Base-by-base conservation (phyloP, 2,329 filamentous ascomycete genomes). In the Cladosporium sp. region DNA sequence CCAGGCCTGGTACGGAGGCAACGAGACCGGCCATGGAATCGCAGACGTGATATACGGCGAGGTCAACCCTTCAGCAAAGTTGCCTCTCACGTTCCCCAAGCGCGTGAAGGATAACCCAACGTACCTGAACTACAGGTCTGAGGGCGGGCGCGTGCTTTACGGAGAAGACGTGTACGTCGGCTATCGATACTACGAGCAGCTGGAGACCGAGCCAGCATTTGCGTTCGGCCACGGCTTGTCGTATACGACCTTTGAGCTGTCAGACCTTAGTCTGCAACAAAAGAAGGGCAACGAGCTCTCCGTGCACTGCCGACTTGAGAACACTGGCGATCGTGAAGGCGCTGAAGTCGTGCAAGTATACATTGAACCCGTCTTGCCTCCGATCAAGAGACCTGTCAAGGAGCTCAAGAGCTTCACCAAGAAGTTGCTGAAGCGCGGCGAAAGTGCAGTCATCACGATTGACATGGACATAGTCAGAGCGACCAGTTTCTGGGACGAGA, bases 361-460 rank as follows among this genome's bases (percentile, higher is more conserved):
- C 69, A 81, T 91, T 55, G 81, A 82, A 23, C 88, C 90, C 3
- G 80, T 85, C 56, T 86, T 85, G 74, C 87, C 87, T 1, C 79
- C 83, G 5, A 79, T 91, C n/a, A 85, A 85, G 0, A 80, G 89
- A 29, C 89, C 89, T 0, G 85, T 88, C 69, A 91, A 91, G 77
- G 89, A 92, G 76, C 80, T 92, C 1, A 87, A 88, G 44, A 88
- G 87, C 0, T 92, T 91, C 71, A 84, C 85, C 65, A 91, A 90
- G 76, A 83, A 90, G 0, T 81, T 78, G 57, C 76, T 91, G 3
- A 80, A 85, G 53, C 78, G 83, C 1, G 87, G 86, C 2, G 83
- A 89, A 78, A 82, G 79, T 8, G 85, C 88, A 2, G 79, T 81
- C 18, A 80, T 92, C 7, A 78, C 80, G 5, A 77, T 88, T 55